Evolutionary conservation across 2,329 filamentous ascomycete species (phyloP), one percentile per base, ranked within the genome.

Genomic region (Diaporthe citriasiana): DNA sequence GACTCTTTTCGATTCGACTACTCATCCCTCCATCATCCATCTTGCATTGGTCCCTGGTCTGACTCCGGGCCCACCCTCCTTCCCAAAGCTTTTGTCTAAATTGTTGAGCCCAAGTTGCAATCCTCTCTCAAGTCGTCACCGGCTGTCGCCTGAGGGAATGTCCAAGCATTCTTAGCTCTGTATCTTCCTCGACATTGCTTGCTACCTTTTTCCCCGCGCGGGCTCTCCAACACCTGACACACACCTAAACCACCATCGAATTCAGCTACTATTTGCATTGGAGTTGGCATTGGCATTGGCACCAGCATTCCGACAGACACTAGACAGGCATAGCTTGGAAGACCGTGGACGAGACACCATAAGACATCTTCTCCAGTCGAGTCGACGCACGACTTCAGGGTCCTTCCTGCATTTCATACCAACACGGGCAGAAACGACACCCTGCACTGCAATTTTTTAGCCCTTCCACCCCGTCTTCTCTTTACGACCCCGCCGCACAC

Each of bases 101-200:
- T 66, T 66, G 60, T 66, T 66, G 60, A 66, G 60, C 42, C 30
- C 42, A 33, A 15, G 19, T 30, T 65, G 27, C 59, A 47, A 65
- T n/a, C n/a, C 59, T n/a, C 10, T 17, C 27, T 17, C 27, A 45
- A n/a, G 27, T 22, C 27, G 40, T 65, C 42, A 50, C 35, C 42
- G 57, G 57, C 4, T 45, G 40, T 22, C 57, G 27, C 42, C 38
- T 65, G 59, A 65, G 40, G 60, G 60, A 25, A 65, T 66, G 45
- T 13, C 45, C 30, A 66, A 66, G 30, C 63, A 50, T 50, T 51
- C 42, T 47, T 65, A 12, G 42, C 40, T 5, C 19, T 50, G 57
- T 42, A 30, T 60, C 38, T 15, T 60, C 17, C 17, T 30, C 40
- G 30, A 45, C 38, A 45, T 66, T 51, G 60, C 60, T 22, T 50